A percentile compares a stretch with the other conserved stretches of the same genome.
Evolutionary conservation across 2,329 filamentous ascomycete species (phyloP).

Genomic region (Colletotrichum sp.): DNA sequence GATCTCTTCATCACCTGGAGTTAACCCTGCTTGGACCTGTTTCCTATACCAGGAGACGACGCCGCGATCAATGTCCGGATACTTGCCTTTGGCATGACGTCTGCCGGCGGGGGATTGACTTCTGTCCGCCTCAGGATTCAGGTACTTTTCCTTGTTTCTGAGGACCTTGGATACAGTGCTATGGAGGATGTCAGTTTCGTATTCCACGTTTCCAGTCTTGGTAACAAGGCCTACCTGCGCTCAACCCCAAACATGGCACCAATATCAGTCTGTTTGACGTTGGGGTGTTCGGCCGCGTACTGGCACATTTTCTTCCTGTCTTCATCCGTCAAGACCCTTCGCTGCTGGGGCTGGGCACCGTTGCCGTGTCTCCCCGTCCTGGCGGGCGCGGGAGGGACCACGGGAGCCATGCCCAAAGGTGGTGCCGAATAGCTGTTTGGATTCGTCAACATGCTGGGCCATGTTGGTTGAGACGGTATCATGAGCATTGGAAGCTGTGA

Average conservation of each 20-base stretch:
- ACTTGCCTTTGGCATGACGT: constrained; percentile 72
- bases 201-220: not conserved
- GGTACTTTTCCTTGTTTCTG: constrained; percentile 92
- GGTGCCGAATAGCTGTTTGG: constrained; percentile 69
- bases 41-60: constrained; percentile 88
- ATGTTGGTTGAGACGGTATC: constrained; percentile 70
- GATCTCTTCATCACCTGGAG: constrained; percentile 81
- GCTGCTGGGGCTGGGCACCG: constrained; percentile 64
- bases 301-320: constrained; percentile 93
- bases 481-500: constrained; percentile 71
- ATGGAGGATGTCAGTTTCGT: constrained; percentile 33
- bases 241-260: constrained; percentile 95
- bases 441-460: constrained; percentile 84
- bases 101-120: constrained; percentile 82
- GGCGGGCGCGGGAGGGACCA: constrained; percentile 52
- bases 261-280: constrained; percentile 94
- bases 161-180: constrained; percentile 99
- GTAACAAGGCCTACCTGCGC: constrained; percentile 75
- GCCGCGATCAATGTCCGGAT: constrained; percentile 89
- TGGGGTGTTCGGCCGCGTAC: constrained; percentile 89
- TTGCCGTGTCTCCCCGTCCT: constrained; percentile 55
- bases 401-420: constrained; percentile 62
- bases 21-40: constrained; percentile 75
- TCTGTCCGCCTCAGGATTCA: constrained; percentile 76
- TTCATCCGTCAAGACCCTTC: constrained; percentile 88